A percentile compares a stretch with the other conserved stretches of the same genome.
phyloP scores from a whole-genome alignment of 2,329 filamentous ascomycete species.

The Sarocladiaceae sp. region DNA sequence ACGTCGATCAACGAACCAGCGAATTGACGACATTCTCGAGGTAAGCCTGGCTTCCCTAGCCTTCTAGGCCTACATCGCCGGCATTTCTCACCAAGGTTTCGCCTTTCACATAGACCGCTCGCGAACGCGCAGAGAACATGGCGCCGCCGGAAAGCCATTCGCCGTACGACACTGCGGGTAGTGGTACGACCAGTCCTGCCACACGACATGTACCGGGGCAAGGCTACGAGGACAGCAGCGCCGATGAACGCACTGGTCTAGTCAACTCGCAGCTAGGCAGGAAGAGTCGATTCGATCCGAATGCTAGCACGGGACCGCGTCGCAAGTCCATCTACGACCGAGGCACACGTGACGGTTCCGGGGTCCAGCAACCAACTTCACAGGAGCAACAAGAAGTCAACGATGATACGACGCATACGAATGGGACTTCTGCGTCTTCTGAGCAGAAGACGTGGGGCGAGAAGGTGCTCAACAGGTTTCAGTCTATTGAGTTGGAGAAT shows the following conservation, averaged over 20 bases:
- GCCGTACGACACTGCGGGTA: slow-evolving; percentile 13
- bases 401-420: not conserved
- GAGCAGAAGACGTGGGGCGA: slow-evolving; percentile 46
- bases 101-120: slow-evolving; percentile 29
- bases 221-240: slow-evolving; percentile 5
- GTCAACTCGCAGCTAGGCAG: not conserved
- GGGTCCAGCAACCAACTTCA: not conserved
- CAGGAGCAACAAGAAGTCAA: not conserved
- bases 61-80: no score
- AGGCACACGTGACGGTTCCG: not conserved
- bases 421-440: slow-evolving; percentile 14
- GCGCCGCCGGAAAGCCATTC: slow-evolving; percentile 15
- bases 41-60: slow-evolving; percentile 25
- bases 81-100: not conserved
- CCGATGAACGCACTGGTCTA: slow-evolving; percentile 34
- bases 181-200: not conserved
- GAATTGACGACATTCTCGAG: slow-evolving; percentile 43
- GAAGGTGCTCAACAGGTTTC: slow-evolving; percentile 41
- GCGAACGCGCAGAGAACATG: slow-evolving; percentile 39
- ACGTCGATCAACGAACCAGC: slow-evolving; percentile 29
- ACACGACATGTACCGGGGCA: not conserved
- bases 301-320: not conserved
- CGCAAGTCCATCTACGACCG: slow-evolving; percentile 2
- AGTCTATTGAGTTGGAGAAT: slow-evolving; percentile 74
- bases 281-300: not conserved